Percentiles rank a stretch among this genome's conserved stretches.
Evolutionary conservation across 2,329 filamentous ascomycete species (phyloP).

Genomic region (Coleophoma crateriformis): DNA sequence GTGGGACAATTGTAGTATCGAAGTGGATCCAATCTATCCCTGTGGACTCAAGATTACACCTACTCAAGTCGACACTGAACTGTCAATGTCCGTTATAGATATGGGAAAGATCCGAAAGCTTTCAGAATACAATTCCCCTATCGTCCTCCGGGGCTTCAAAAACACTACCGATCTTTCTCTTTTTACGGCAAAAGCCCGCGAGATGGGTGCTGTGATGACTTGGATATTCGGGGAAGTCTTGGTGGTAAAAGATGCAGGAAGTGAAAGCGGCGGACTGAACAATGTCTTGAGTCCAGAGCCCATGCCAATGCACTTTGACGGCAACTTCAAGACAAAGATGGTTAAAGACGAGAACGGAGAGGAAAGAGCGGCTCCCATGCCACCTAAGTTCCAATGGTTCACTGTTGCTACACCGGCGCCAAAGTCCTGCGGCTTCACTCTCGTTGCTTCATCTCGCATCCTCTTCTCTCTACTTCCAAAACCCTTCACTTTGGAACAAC

Average conservation of each 20-base stretch:
- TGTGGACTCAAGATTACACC: constrained; percentile 36
- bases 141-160: constrained; percentile 46
- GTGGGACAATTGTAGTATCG: constrained; percentile 34
- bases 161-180: constrained; percentile 37
- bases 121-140: constrained; percentile 44
- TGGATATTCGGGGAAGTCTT: constrained; percentile 49
- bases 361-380: constrained; percentile 33
- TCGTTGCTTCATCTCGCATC: constrained; percentile 46
- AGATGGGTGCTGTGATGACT: constrained; percentile 40
- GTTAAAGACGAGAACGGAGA: constrained; percentile 31
- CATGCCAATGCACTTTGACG: constrained; percentile 55
- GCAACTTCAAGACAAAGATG: constrained; percentile 47
- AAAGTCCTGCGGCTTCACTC: constrained; percentile 44
- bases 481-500: constrained; percentile 29
- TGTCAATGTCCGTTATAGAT: constrained; percentile 35
- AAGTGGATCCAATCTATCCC: constrained; percentile 41
- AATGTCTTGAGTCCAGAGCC: constrained; percentile 47
- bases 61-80: constrained; percentile 23
- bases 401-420: constrained; percentile 40
- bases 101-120: constrained; percentile 38
- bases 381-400: constrained; percentile 48
- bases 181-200: constrained; percentile 39
- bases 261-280: constrained; percentile 37
- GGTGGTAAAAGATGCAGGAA: constrained; percentile 43
- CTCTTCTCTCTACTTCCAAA: constrained; percentile 41